These are phyloP conservation scores for Alloteropsis semialata DNA, from an alignment of 176 grass and related monocot species.

Conservation along the genomic window DNA sequence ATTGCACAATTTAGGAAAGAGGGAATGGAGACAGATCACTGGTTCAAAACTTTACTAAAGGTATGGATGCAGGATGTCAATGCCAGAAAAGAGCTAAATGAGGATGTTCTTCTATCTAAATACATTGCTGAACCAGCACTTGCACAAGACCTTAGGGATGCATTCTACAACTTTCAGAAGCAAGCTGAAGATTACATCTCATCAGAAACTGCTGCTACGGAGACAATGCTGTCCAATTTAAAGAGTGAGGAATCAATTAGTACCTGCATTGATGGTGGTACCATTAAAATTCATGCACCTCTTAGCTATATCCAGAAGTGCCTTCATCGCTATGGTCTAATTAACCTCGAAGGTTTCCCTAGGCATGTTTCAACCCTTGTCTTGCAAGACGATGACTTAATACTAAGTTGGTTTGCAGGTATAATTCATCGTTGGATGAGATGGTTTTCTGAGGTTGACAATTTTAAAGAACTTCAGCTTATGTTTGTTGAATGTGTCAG, in stretches of 20 bases:
- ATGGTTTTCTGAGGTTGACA: conserved; percentile 74
- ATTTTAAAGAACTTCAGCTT: conserved; percentile 81
- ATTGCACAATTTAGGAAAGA: conserved; percentile 84
- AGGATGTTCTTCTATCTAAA: conserved; percentile 77
- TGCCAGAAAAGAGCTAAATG: conserved; percentile 63
- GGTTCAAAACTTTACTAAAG: conserved; percentile 89
- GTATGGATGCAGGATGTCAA: conserved; percentile 88
- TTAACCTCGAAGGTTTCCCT: conserved; percentile 77
- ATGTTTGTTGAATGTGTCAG: conserved; percentile 69
- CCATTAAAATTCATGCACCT: conserved; percentile 64
- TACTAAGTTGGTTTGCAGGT: conserved; percentile 93
- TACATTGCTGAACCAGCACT: conserved; percentile 81
- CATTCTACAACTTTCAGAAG: conserved; percentile 85
- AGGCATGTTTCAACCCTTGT: conserved; percentile 69
- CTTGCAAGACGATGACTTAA: conserved; percentile 94
- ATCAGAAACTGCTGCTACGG: conserved; percentile 56
- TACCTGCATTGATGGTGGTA: conserved; percentile 32
- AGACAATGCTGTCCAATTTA: conserved; percentile 49
- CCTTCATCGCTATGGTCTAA: conserved; percentile 74
- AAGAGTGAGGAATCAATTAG: conserved; percentile 34
- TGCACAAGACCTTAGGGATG: conserved; percentile 68
- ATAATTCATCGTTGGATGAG: conserved; percentile 73
- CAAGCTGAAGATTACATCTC: conserved; percentile 63
- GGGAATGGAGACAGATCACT: conserved; percentile 97
- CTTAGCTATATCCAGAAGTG: conserved; percentile 64